Conservation (phyloP, 306 rosid species). For the Elaeagnus macrophylla region DNA sequence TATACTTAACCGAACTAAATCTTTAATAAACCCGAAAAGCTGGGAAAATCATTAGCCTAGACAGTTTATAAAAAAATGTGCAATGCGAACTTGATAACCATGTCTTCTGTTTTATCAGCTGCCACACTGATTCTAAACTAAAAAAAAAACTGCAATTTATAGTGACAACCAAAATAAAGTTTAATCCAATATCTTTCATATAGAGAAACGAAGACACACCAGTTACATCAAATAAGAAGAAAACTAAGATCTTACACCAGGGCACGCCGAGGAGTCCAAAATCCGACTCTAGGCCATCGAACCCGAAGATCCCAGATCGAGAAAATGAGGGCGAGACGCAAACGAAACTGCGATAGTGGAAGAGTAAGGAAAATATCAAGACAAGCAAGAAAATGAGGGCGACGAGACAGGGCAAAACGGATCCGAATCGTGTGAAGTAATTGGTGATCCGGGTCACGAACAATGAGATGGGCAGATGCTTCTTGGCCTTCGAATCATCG, state of each 20-base stretch:
- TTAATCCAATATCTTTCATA: background rate
- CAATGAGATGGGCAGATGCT: slow-evolving; percentile 34
- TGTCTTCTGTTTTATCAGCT: background rate
- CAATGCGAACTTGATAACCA: background rate
- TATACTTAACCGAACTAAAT: background rate
- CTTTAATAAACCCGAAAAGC: background rate
- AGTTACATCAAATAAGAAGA: background rate
- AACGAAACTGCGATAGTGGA: slow-evolving; percentile 62
- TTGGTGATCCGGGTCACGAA: slow-evolving; percentile 41
- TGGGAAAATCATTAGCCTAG: background rate
- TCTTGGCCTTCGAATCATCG: slow-evolving; percentile 61
- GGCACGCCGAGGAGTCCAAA: slow-evolving; percentile 95
- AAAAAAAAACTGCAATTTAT: background rate
- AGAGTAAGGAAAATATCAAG: slow-evolving; percentile 30
- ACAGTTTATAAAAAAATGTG: background rate
- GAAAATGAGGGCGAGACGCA: slow-evolving; percentile 59
- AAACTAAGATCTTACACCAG: slow-evolving; percentile 67
- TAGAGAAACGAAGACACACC: background rate
- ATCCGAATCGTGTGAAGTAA: slow-evolving; percentile 41
- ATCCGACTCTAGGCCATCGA: slow-evolving; percentile 78
- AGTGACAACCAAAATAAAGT: background rate
- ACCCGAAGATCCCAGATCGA: slow-evolving; percentile 55
- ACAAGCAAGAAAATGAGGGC: slow-evolving; percentile 28
- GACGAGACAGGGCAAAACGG: slow-evolving; percentile 33
- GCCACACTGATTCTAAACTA: background rate